These are phyloP conservation scores for Metarhizium guizhouense DNA, from an alignment of 2,329 filamentous ascomycete genomes.

Conservation along the genomic window DNA sequence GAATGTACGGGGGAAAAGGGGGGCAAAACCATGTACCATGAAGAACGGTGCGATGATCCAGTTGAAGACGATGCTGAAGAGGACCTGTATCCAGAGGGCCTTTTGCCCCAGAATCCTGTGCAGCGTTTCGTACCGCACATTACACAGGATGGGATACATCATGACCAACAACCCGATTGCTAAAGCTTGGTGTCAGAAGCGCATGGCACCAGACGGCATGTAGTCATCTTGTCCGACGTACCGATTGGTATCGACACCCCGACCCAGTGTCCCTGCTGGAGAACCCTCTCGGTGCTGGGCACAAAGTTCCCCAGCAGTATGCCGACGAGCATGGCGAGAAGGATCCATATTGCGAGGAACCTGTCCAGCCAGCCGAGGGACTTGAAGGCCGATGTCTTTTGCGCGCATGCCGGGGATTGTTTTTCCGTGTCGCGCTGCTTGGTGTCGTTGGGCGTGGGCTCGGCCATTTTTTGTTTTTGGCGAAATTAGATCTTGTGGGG, in stretches of 20 bases:
- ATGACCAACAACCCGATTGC: slow-evolving; percentile 76
- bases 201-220: no score
- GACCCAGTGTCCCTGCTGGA: slow-evolving; percentile 50
- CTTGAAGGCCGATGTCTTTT: slow-evolving; percentile 35
- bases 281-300: slow-evolving; percentile 45
- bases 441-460: neutral
- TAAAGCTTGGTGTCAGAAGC: slow-evolving; percentile 19
- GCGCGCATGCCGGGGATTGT: neutral
- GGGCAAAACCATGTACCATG: slow-evolving; percentile 48
- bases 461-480: neutral
- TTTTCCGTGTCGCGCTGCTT: neutral
- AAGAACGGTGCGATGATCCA: slow-evolving; percentile 77
- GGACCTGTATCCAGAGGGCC: slow-evolving; percentile 69
- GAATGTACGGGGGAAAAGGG: neutral
- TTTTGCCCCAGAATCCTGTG: slow-evolving; percentile 54
- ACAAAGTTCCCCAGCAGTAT: slow-evolving; percentile 72
- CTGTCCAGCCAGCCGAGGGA: slow-evolving; percentile 52
- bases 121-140: slow-evolving; percentile 69
- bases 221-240: neutral
- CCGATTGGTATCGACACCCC: slow-evolving; percentile 2
- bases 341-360: slow-evolving; percentile 62
- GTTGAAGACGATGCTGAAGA: slow-evolving; percentile 67
- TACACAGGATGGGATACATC: slow-evolving; percentile 93
- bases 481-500: no score
- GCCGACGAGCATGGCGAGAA: slow-evolving; percentile 68